Percentiles rank a stretch among this genome's conserved stretches.
phyloP scores from a whole-genome alignment of 768 basidiomycete genomes.

The Tylopilus sp. region DNA sequence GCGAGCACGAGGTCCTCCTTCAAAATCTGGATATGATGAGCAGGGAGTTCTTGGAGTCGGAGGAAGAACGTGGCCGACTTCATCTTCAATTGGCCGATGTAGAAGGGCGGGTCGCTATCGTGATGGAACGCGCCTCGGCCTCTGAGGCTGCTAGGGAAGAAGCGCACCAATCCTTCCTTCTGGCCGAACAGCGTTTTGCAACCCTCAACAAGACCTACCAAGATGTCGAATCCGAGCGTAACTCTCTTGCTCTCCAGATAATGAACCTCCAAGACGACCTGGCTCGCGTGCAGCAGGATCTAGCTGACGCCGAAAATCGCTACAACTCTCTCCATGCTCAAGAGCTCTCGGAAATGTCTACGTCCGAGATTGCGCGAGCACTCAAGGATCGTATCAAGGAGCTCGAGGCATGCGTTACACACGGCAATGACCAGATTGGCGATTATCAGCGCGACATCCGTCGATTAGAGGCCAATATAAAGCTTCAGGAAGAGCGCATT shows the following conservation, averaged over 20 bases:
- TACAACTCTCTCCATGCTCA: conserved; percentile 62
- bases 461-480: conserved; percentile 70
- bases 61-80: conserved; percentile 16
- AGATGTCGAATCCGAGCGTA: conserved; percentile 60
- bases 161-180: conserved; percentile 25
- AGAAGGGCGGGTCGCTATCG: conserved; percentile 30
- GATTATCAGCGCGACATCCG: conserved; percentile 77
- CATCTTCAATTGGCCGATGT: conserved; percentile 35
- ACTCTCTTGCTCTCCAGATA: conserved; percentile 60
- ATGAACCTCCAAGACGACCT: conserved; percentile 63
- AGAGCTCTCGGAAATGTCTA: conserved; percentile 62
- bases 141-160: conserved; percentile 37
- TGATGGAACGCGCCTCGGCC: conserved; percentile 31
- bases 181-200: conserved; percentile 38
- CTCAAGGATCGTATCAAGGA: conserved; percentile 66
- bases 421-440: conserved; percentile 72
- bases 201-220: conserved; percentile 48
- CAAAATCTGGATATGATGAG: conserved; percentile 32
- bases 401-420: conserved; percentile 59
- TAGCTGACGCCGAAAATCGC: conserved; percentile 54
- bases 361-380: conserved; percentile 49
- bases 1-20: conserved; percentile 25
- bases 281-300: conserved; percentile 46
- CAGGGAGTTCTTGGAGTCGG: conserved; percentile 35
- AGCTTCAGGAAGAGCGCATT: conserved; percentile 71